Percentiles rank a stretch among this genome's conserved stretches.
Evolutionary conservation across 2,329 filamentous ascomycete genomes (phyloP).

Genomic region (Claviceps sp.): DNA sequence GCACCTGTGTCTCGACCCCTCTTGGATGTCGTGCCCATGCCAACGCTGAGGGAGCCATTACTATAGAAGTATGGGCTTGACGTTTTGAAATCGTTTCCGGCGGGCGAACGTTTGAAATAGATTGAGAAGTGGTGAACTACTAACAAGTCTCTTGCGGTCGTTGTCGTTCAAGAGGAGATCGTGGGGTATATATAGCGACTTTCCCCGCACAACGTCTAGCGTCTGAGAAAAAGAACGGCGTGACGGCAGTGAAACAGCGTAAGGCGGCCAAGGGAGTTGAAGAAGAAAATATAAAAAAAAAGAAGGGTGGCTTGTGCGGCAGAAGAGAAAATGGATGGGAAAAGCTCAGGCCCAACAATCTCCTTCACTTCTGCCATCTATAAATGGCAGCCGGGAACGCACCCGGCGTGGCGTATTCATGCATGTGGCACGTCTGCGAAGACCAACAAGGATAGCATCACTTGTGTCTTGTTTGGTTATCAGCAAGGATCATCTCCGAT

Average conservation of each 20-base stretch:
- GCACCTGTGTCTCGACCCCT: neutral
- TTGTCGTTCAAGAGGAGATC: too few species aligned
- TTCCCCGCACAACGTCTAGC: neutral
- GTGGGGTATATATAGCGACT: neutral
- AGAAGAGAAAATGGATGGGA: neutral
- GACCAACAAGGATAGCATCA: neutral
- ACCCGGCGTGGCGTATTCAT: neutral
- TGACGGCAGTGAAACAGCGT: too few species aligned
- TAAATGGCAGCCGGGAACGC: neutral
- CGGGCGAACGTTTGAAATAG: too few species aligned
- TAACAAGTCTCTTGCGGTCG: too few species aligned
- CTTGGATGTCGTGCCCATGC: neutral
- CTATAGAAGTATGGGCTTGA: neutral
- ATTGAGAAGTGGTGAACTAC: too few species aligned
- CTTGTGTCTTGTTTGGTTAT: too few species aligned
- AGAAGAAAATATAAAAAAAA: neutral
- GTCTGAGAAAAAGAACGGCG: neutral
- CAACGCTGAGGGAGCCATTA: neutral
- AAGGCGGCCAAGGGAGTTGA: neutral
- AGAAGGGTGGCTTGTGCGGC: neutral
- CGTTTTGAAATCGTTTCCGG: too few species aligned
- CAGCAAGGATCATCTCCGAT: too few species aligned
- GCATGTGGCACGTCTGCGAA: neutral
- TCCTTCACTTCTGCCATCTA: neutral
- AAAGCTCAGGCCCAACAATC: neutral